Conservation (phyloP, 2,329 filamentous ascomycete species). For the Fusarium sp. region DNA sequence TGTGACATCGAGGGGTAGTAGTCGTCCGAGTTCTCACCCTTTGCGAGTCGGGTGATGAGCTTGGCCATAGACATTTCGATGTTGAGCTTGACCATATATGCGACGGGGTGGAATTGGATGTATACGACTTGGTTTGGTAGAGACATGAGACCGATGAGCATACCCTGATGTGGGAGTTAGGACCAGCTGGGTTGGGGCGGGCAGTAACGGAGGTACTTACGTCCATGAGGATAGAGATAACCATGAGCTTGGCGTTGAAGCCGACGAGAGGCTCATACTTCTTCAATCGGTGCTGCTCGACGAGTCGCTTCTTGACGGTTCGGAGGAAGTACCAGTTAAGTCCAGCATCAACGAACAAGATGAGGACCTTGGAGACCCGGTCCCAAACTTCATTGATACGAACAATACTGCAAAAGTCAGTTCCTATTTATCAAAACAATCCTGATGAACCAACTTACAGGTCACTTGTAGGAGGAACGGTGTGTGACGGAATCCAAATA, state of each 20-base stretch:
- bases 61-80: conserved; percentile 69
- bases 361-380: conserved; percentile 66
- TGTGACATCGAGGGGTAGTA: conserved; percentile 42
- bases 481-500: conserved; percentile 68
- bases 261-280: conserved; percentile 66
- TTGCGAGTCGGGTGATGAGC: conserved; percentile 62
- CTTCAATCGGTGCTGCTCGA: conserved; percentile 62
- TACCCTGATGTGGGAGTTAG: conserved; percentile 2
- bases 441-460: conserved; percentile 41
- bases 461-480: conserved; percentile 56
- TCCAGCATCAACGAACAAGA: conserved; percentile 64
- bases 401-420: conserved; percentile 51
- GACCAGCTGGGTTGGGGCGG: fast-evolving
- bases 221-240: conserved; percentile 66
- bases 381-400: conserved; percentile 68
- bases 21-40: conserved; percentile 33
- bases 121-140: conserved; percentile 56
- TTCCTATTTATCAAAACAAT: fast-evolving
- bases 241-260: conserved; percentile 66
- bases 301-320: conserved; percentile 62
- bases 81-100: conserved; percentile 68
- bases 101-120: conserved; percentile 67
- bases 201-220: conserved; percentile 41
- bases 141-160: conserved; percentile 56
- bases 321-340: conserved; percentile 69